Evolutionary conservation across 2,329 filamentous ascomycete genomes (phyloP).

Genomic region (Alternaria conjuncta): DNA sequence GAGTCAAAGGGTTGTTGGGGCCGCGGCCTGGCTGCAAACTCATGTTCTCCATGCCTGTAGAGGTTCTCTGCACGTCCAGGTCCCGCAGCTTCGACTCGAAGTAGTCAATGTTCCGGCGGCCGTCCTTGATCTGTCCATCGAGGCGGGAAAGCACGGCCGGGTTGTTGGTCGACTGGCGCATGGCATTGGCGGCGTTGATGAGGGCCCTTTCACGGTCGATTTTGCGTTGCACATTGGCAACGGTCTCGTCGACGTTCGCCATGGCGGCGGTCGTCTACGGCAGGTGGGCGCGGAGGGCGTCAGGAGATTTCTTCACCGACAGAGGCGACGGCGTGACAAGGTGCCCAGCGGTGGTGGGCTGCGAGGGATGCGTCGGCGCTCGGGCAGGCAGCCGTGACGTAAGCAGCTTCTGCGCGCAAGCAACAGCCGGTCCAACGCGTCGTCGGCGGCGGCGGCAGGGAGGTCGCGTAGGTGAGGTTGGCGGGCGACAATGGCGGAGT

Average conservation of each 20-base stretch:
- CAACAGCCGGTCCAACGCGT: constrained; percentile 13
- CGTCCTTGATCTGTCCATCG: constrained; percentile 93
- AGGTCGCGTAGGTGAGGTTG: constrained; percentile 7
- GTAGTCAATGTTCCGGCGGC: constrained; percentile 90
- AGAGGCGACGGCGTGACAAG: constrained; percentile 28
- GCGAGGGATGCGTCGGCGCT: constrained; percentile 29
- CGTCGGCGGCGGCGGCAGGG: constrained; percentile 10
- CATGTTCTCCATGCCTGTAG: constrained; percentile 71
- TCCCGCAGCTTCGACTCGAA: constrained; percentile 91
- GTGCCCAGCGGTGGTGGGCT: constrained; percentile 36
- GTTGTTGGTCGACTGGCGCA: constrained; percentile 96
- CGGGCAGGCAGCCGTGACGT: constrained; percentile 30
- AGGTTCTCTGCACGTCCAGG: constrained; percentile 80
- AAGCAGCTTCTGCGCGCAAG: constrained; percentile 9
- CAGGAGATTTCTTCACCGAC: constrained; percentile 34
- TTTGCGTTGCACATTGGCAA: constrained; percentile 89
- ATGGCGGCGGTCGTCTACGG: constrained; percentile 49
- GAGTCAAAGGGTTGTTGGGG: constrained; percentile 52
- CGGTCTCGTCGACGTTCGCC: constrained; percentile 66
- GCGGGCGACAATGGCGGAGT: constrained; percentile 28
- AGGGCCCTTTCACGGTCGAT: constrained; percentile 97
- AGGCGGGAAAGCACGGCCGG: constrained; percentile 86
- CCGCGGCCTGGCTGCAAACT: constrained; percentile 61
- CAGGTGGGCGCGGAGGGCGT: constrained; percentile 30
- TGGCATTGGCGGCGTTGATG: constrained; percentile 90